Conservation (phyloP, 139 green algal genomes). For the Dunaliella sp. region DNA sequence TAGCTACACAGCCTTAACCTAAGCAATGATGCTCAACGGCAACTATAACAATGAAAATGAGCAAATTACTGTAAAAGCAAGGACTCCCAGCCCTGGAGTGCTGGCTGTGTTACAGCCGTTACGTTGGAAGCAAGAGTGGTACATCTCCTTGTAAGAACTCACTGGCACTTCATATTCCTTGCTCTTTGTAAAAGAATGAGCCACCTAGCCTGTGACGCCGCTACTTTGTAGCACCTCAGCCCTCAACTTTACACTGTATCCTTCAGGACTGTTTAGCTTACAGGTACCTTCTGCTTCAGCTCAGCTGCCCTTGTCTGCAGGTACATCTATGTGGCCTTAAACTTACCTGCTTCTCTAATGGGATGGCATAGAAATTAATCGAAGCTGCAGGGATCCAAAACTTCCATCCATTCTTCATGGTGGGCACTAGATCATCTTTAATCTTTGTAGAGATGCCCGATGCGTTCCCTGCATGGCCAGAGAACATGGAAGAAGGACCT, state of each 20-base stretch:
- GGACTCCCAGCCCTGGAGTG: too few species aligned
- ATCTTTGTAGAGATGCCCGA: constrained; percentile 60
- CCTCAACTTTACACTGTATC: not conserved
- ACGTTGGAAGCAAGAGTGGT: too few species aligned
- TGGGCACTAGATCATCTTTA: constrained; percentile 62
- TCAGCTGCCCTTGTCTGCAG: too few species aligned
- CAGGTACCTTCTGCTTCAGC: not conserved
- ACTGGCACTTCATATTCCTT: too few species aligned
- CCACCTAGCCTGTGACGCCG: not conserved
- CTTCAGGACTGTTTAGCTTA: not conserved
- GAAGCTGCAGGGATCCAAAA: constrained; percentile 84
- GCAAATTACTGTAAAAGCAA: too few species aligned
- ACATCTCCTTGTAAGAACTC: too few species aligned
- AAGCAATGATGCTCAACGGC: too few species aligned
- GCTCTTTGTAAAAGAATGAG: too few species aligned
- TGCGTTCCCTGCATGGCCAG: constrained; percentile 25
- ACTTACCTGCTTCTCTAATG: constrained; percentile 58
- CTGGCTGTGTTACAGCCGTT: too few species aligned
- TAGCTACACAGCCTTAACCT: too few species aligned
- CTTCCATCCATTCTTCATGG: constrained; percentile 72
- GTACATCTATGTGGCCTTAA: not conserved
- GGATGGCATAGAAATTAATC: constrained; percentile 79
- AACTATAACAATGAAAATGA: too few species aligned
- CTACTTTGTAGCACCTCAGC: not conserved
- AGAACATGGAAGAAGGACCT: not conserved